Evolutionary conservation across 2,329 filamentous ascomycete genomes (phyloP).

Genomic region (Fusarium palustre): DNA sequence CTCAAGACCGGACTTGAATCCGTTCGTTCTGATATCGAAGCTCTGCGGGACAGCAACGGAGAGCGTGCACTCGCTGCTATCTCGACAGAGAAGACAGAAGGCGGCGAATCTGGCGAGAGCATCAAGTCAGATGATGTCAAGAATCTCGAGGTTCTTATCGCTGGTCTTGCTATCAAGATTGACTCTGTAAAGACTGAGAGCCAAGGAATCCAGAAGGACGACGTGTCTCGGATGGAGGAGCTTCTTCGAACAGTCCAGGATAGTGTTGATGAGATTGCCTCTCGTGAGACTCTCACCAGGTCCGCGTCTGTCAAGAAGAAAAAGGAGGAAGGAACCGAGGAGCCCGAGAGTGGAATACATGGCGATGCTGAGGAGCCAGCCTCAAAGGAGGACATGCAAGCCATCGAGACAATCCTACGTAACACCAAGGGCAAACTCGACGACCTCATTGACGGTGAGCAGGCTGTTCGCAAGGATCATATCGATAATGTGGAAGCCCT

Average conservation of each 20-base stretch:
- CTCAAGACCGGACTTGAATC: slow-evolving; percentile 81
- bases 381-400: slow-evolving; percentile 83
- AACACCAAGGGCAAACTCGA: slow-evolving; percentile 92
- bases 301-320: slow-evolving; percentile 38
- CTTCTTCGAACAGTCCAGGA: slow-evolving; percentile 62
- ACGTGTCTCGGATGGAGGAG: slow-evolving; percentile 67
- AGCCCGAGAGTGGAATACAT: slow-evolving; percentile 10
- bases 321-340: slow-evolving; percentile 36
- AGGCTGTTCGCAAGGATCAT: slow-evolving; percentile 74
- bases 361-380: slow-evolving; percentile 52
- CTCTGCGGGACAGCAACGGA: slow-evolving; percentile 69
- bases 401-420: slow-evolving; percentile 88
- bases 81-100: slow-evolving; percentile 35
- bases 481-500: slow-evolving; percentile 73
- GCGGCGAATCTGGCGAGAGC: slow-evolving; percentile 58
- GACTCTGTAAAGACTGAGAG: slow-evolving; percentile 63
- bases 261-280: slow-evolving; percentile 59
- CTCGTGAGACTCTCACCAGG: slow-evolving; percentile 46
- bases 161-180: slow-evolving; percentile 84
- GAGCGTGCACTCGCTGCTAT: slow-evolving; percentile 61
- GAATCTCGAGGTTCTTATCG: slow-evolving; percentile 85
- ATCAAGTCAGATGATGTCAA: slow-evolving; percentile 81
- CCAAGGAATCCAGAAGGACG: slow-evolving; percentile 60
- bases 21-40: slow-evolving; percentile 80
- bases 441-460: slow-evolving; percentile 79